Percentiles rank a stretch among this genome's conserved stretches.
These are phyloP conservation scores for Aquilaria malaccensis DNA, from an alignment of 345 rosid genomes.

Conservation along the genomic window DNA sequence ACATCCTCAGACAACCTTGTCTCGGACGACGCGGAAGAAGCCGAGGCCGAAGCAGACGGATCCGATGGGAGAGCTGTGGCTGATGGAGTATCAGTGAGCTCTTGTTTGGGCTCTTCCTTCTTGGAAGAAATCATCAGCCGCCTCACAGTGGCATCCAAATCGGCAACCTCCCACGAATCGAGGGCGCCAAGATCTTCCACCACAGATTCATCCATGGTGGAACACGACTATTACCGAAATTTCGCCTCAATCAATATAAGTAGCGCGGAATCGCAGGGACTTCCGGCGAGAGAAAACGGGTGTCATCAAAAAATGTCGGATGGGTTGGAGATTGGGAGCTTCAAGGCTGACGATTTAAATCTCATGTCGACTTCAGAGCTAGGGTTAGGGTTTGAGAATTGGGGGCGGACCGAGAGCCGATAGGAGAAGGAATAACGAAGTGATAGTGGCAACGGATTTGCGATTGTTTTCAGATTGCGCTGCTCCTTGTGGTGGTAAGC, in stretches of 20 bases:
- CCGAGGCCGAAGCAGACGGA: constrained; percentile 6
- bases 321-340: not conserved
- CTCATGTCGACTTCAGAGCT: constrained; percentile 12
- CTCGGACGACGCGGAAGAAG: constrained; percentile 9
- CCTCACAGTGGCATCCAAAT: constrained; percentile 63
- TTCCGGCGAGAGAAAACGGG: not conserved
- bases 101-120: constrained; percentile 12
- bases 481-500: too few relatives aligned
- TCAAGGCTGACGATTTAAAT: not conserved
- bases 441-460: too few relatives aligned
- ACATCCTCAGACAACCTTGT: constrained; percentile 30
- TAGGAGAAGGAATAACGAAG: too few relatives aligned
- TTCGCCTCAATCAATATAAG: not conserved
- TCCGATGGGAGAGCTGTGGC: constrained; percentile 3
- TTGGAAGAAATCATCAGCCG: constrained; percentile 48
- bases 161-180: constrained; percentile 86
- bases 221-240: not conserved
- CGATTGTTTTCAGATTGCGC: too few relatives aligned
- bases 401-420: not conserved
- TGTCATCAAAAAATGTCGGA: constrained; percentile 11
- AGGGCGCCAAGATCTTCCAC: constrained; percentile 67
- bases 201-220: constrained; percentile 65
- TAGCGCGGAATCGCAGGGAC: constrained; percentile 8
- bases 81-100: constrained; percentile 15
- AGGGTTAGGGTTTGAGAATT: constrained; percentile 17